Base-by-base conservation (phyloP, 1,284 basidiomycete species). In the Heliocybe sulcata region DNA sequence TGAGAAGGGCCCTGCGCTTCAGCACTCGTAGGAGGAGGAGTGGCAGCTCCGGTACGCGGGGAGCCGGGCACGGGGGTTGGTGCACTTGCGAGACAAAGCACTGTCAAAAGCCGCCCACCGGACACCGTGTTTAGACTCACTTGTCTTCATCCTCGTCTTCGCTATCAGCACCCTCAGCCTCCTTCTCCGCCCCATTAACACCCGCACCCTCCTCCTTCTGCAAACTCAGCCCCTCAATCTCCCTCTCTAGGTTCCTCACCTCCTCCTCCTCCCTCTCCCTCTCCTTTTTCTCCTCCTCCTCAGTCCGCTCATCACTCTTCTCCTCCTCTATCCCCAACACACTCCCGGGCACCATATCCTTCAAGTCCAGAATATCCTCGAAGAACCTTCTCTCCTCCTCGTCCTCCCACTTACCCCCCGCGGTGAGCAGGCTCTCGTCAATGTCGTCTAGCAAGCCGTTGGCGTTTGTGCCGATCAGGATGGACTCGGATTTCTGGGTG, bases 341-440 rank as follows among this genome's bases (percentile, higher is more conserved):
- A 35, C 84, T 85, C 51, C 83, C 85, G 0, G 97, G 97, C 0
- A 98, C 92, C 56, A 94, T 90, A 58, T 96, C 93, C 57, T 87
- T 88, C 45, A 99, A 71, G 66, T 99, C 96, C 54, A 92, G 82
- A 31, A 98, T 76, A 59, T 98, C 94, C 67, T 98, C 95, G 66
- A 91, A 99, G 72, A 98, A 99, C 52, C 87, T 79, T 42, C 90
- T 80, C 67, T 98, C 94, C 70, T 99, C 97, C 59, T 99, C 97
- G 64, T 99, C 97, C 67, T 95, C 93, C 97, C 97, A 99, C 64
- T 98, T 96, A 2, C 92, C 90, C 1, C 88, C 86, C 4, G 77
- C 71, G 1, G 73, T 72, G 25, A 81, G 69, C 14, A 76, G 67
- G 14, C 79, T 76, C 51, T 90, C 81, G 1, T 82, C 77, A 1